Conservation (phyloP, 306 rosid species). For the Dalbergia oliveri region DNA sequence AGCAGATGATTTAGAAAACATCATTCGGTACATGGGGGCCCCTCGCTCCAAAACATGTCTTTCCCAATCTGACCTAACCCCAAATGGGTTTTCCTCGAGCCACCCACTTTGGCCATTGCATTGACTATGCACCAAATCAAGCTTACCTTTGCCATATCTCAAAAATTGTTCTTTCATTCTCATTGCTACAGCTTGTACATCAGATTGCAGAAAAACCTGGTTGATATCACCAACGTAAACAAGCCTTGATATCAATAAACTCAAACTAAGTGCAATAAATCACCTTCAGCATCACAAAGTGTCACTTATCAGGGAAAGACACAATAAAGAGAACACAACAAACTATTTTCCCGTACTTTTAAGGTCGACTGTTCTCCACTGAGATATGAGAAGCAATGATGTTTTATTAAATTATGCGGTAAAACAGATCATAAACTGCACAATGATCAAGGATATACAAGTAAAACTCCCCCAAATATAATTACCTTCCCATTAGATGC, state of each 20-base stretch:
- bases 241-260: slow-evolving; percentile 11
- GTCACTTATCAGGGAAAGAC: neutral
- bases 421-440: slow-evolving; percentile 5
- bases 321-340: neutral
- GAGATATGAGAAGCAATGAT: slow-evolving; percentile 19
- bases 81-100: slow-evolving; percentile 86
- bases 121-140: slow-evolving; percentile 53
- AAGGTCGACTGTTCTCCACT: neutral
- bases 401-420: neutral
- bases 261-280: slow-evolving; percentile 31
- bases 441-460: slow-evolving; percentile 30
- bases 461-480: slow-evolving; percentile 21
- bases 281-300: neutral
- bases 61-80: slow-evolving; percentile 90
- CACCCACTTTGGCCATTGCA: slow-evolving; percentile 60
- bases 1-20: slow-evolving; percentile 67
- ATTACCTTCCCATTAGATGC: slow-evolving; percentile 75
- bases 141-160: slow-evolving; percentile 74
- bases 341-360: slow-evolving; percentile 7
- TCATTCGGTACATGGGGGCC: slow-evolving; percentile 74
- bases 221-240: slow-evolving; percentile 36
- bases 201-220: slow-evolving; percentile 93
- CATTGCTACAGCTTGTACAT: slow-evolving; percentile 69
- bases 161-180: slow-evolving; percentile 81
- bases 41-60: slow-evolving; percentile 79